These are phyloP conservation scores for Arachnomyces sp. DNA, from an alignment of 2,329 filamentous ascomycete genomes.

Conservation along the genomic window DNA sequence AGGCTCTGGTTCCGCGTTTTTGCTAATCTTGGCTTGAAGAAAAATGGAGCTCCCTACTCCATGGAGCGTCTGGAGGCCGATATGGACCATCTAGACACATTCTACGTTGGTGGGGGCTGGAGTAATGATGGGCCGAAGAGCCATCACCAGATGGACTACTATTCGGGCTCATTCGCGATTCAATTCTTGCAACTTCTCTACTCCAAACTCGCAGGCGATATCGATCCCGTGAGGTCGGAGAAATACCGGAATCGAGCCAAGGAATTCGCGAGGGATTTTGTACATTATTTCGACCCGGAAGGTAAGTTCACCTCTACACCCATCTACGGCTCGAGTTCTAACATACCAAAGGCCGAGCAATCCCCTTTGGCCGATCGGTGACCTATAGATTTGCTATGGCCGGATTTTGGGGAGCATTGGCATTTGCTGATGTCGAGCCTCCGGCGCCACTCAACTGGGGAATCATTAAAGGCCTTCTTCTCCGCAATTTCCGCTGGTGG, in stretches of 20 bases:
- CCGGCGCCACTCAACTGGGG: conserved; percentile 67
- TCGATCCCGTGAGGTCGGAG: conserved; percentile 55
- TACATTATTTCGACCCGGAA: conserved; percentile 67
- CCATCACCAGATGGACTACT: conserved; percentile 80
- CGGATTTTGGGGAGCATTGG: conserved; percentile 72
- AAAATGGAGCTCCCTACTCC: conserved; percentile 63
- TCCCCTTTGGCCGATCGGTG: conserved; percentile 69
- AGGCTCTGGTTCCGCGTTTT: conserved; percentile 80
- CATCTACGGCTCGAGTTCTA: conserved; percentile 1
- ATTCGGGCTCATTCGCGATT: conserved; percentile 73
- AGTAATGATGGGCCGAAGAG: conserved; percentile 71
- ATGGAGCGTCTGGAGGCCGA: conserved; percentile 62
- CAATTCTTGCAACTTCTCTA: conserved; percentile 73
- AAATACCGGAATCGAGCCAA: conserved; percentile 63
- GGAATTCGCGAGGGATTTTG: conserved; percentile 59
- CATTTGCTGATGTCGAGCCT: conserved; percentile 65
- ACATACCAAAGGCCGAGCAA: conserved; percentile 44
- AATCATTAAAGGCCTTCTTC: conserved; percentile 65
- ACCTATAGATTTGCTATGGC: conserved; percentile 80
- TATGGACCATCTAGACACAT: conserved; percentile 69
- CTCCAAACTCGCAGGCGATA: conserved; percentile 58
- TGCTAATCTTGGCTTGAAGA: conserved; percentile 68
- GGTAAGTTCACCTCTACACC: conserved; percentile 28
- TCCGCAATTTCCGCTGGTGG: conserved; percentile 73
- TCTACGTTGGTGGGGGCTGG: conserved; percentile 75